phyloP scores from a whole-genome alignment of 331 rosid species.

The Malus hybrid region DNA sequence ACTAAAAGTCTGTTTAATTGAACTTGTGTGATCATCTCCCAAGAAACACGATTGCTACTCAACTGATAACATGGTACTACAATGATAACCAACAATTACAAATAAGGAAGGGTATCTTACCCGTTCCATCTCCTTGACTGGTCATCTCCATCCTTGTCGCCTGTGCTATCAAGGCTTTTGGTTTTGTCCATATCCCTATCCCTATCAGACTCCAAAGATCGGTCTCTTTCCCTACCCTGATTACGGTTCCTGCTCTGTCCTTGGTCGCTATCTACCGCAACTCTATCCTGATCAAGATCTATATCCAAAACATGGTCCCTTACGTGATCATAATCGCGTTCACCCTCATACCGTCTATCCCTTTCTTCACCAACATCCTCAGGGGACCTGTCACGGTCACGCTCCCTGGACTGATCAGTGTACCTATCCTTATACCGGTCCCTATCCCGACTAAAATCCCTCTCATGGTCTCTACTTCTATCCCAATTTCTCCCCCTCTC shows the following conservation, averaged over 20 bases:
- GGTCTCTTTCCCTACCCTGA: slow-evolving; percentile 40
- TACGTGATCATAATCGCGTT: slow-evolving; percentile 28
- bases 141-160: slow-evolving; percentile 29
- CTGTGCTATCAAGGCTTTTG: background rate
- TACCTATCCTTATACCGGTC: slow-evolving; percentile 35
- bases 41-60: background rate
- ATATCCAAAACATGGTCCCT: slow-evolving; percentile 34
- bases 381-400: slow-evolving; percentile 37
- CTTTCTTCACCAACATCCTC: slow-evolving; percentile 49
- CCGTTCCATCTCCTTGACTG: slow-evolving; percentile 43
- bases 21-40: background rate
- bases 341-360: slow-evolving; percentile 45
- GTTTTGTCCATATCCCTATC: background rate
- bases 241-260: slow-evolving; percentile 28
- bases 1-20: background rate
- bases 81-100: background rate
- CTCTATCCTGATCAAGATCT: slow-evolving; percentile 34
- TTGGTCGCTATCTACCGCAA: slow-evolving; percentile 24
- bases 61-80: background rate
- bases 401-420: slow-evolving; percentile 40
- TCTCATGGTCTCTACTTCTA: slow-evolving; percentile 34
- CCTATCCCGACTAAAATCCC: slow-evolving; percentile 47
- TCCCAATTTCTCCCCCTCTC: slow-evolving; percentile 66
- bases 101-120: slow-evolving; percentile 32
- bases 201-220: slow-evolving; percentile 16